A percentile compares a stretch with the other conserved stretches of the same genome.
Conservation (phyloP, 2,329 filamentous ascomycete genomes). For the Arthrinium phaeospermum region DNA sequence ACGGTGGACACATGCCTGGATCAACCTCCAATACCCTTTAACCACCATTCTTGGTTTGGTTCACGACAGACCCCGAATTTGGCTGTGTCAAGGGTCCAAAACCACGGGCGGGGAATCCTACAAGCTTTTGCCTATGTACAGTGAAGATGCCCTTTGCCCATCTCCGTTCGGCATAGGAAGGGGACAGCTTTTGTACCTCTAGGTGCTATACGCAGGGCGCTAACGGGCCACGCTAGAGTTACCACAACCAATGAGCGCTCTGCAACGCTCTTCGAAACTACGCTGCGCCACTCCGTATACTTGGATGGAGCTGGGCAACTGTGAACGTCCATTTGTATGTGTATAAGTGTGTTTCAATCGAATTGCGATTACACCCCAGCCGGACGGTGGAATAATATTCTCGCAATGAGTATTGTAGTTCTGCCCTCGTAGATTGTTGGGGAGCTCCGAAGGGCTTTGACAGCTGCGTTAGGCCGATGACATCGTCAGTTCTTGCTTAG, state of each 20-base stretch:
- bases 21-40: neutral
- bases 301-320: neutral
- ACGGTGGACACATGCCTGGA: neutral
- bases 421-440: neutral
- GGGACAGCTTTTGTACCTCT: neutral
- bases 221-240: neutral
- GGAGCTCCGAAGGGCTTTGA: neutral
- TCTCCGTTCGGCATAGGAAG: neutral
- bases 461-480: neutral
- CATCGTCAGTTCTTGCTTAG: neutral
- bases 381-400: neutral
- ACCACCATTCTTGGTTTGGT: neutral
- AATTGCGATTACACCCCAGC: neutral
- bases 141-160: neutral
- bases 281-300: neutral
- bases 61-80: neutral
- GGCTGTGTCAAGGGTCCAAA: neutral
- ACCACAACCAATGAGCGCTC: neutral
- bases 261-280: conserved; percentile 1
- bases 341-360: neutral
- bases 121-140: neutral
- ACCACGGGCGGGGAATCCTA: too few species aligned
- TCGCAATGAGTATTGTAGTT: neutral
- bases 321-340: neutral
- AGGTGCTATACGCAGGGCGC: neutral